Conservation (phyloP, 148 eudicot genomes). For the Dianthus caryophyllus region DNA sequence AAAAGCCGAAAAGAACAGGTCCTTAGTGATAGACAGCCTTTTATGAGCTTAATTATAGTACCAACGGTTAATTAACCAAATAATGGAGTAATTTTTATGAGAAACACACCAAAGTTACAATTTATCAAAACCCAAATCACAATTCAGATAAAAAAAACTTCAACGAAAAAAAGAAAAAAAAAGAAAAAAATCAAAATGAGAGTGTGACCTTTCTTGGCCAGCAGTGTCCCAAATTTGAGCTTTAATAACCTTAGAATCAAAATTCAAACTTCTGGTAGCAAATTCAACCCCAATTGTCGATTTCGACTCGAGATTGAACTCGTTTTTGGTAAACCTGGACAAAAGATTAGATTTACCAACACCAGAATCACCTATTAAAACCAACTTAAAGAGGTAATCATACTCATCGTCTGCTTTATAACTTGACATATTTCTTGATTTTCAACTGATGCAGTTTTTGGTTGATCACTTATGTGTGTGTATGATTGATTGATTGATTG, state of each 20-base stretch:
- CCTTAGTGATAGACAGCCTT: no score
- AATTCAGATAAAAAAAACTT: no score
- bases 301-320: constrained; percentile 71
- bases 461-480: no score
- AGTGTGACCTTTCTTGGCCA: constrained; percentile 57
- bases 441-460: constrained; percentile 3
- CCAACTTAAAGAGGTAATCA: constrained; percentile 68
- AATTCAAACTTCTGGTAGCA: constrained; percentile 48
- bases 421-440: constrained; percentile 37
- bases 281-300: constrained; percentile 78
- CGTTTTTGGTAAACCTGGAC: constrained; percentile 66
- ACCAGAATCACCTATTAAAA: constrained; percentile 68
- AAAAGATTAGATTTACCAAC: constrained; percentile 67
- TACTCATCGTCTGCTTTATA: constrained; percentile 69
- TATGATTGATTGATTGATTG: background rate
- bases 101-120: no score
- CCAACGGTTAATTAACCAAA: no score
- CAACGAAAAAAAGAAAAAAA: no score
- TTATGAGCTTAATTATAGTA: no score
- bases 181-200: background rate
- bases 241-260: constrained; percentile 54
- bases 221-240: constrained; percentile 92
- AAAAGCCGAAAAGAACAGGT: no score
- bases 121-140: no score
- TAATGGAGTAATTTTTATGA: no score